These are phyloP conservation scores for Phytophthora nicotianae DNA, from an alignment of 352 stramenopile genomes.

Conservation along the genomic window DNA sequence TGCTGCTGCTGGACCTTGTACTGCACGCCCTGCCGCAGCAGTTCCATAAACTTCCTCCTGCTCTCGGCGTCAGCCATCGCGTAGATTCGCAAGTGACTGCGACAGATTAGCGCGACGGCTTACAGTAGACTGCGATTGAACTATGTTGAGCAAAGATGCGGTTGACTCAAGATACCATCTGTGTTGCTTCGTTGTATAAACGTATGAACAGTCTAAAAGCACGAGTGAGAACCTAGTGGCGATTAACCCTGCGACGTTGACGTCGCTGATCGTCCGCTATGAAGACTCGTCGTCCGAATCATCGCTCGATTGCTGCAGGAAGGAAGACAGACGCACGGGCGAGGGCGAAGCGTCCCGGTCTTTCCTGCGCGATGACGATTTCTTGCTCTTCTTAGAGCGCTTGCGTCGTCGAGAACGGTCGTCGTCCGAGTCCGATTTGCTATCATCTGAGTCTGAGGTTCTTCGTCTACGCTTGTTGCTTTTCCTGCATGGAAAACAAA, in stretches of 20 bases:
- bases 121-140: constrained; percentile 19
- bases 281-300: constrained; percentile 32
- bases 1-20: constrained; percentile 47
- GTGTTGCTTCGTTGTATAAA: constrained; percentile 19
- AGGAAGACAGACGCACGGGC: constrained; percentile 89
- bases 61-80: constrained; percentile 32
- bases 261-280: constrained; percentile 16
- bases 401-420: constrained; percentile 39
- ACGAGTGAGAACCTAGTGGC: not conserved
- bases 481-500: constrained; percentile 46
- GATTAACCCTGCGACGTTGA: not conserved
- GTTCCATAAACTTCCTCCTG: constrained; percentile 51
- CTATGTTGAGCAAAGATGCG: constrained; percentile 28
- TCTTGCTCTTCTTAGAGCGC: constrained; percentile 49
- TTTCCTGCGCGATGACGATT: constrained; percentile 43
- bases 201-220: constrained; percentile 30
- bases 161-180: constrained; percentile 15
- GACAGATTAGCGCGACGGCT: constrained; percentile 8
- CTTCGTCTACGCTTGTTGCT: constrained; percentile 59
- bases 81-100: constrained; percentile 19
- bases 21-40: constrained; percentile 70
- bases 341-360: constrained; percentile 53
- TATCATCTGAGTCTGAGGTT: constrained; percentile 53
- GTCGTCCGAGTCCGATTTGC: constrained; percentile 34
- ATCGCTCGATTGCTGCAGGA: constrained; percentile 75